Evolutionary conservation across 176 grass and related monocot genomes (phyloP), one percentile per base, ranked within the genome.

Genomic region (Carex scoparia): DNA sequence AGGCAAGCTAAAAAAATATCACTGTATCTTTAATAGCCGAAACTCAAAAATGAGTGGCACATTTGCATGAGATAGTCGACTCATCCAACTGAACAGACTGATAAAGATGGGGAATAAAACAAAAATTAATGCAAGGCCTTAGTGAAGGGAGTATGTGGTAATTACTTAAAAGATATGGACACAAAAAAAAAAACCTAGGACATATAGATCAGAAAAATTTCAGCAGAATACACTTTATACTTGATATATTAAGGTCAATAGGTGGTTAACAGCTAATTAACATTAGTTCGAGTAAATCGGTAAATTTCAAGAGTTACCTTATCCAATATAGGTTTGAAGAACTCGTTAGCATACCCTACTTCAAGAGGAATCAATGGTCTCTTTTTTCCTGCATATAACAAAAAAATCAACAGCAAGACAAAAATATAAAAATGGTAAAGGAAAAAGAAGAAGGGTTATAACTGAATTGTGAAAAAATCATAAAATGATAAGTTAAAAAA

Each of bases 291-390:
- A 71, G 38, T 71, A 71, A 71, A 71, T 10, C 1, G 46, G 38
- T 32, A 69, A 27, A 18, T 84, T 70, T 59, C 5, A 61, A 35
- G 71, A 79, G n/a, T 76, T 91, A 91, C 89, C 91, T 98, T 91
- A 73, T 94, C 84, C 2, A 88, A 89, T 49, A 90, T 86, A 14
- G 91, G 92, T 83, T 89, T 85, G 78, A 94, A 88, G 69, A 85
- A 94, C 72, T 93, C 89, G 27, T 81, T 89, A 79, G 87, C 83
- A 69, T 98, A 94, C 23, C 92, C 92, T 12, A 91, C 89, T 86
- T 91, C 82, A 66, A 89, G 85, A 84, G 92, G 89, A 75, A 94
- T 98, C 1, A 94, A 27, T 81, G 91, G 85, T 88, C 91, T 91
- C 92, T 23, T 87, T 84, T 98, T 98, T 9, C 92, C 92, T 98